Evolutionary conservation across 2,329 filamentous ascomycete genomes (phyloP), one percentile per base, ranked within the genome.

Genomic region (Aspergillus piperis): DNA sequence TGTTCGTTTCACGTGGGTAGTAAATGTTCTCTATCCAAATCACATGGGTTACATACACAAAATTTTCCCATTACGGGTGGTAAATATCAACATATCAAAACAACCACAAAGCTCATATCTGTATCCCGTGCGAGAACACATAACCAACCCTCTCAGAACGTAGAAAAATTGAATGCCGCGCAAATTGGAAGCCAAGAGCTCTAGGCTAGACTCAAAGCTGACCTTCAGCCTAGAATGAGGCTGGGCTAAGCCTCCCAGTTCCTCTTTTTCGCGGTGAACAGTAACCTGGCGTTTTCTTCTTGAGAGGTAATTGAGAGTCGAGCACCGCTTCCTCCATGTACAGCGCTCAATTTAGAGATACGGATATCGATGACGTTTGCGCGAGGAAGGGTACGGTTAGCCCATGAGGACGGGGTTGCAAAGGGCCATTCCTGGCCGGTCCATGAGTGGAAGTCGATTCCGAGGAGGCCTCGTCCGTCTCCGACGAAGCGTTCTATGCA

Each of bases 401-500:
- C 61, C 70, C 71, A 72, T 2, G 63, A 64, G 3, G 48, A 64
- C 7, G 58, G 6, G 32, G 10, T 54, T 8, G 64, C 48, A 11
- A 59, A 30, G 2, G 63, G 62, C 61, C 66, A 65, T 23, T 64
- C 64, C 7, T 13, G 23, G 23, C 23, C n/a, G 2, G 25, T n/a
- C 62, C 64, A 69, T 11, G 50, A 15, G 8, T 53, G 53, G 5
- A 66, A 53, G 1, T 65, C 64, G n/a, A 73, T 55, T 2, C 75
- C 75, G 3, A 77, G 60, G 25, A 76, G 57, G 10, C 69, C 74
- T 41, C 70, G 64, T 15, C 68, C 62, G 52, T 76, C 72, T 23
- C 69, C 66, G 3, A 75, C 64, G 58, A 76, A 77, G 19, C 71
- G 69, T 55, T 77, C 73, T 38, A 79, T 71, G 21, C 70, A 72